Percentiles rank a stretch among this genome's conserved stretches.
Evolutionary conservation across 805 yeast species (phyloP).

Genomic region (Wickerhamiella occidentalis): DNA sequence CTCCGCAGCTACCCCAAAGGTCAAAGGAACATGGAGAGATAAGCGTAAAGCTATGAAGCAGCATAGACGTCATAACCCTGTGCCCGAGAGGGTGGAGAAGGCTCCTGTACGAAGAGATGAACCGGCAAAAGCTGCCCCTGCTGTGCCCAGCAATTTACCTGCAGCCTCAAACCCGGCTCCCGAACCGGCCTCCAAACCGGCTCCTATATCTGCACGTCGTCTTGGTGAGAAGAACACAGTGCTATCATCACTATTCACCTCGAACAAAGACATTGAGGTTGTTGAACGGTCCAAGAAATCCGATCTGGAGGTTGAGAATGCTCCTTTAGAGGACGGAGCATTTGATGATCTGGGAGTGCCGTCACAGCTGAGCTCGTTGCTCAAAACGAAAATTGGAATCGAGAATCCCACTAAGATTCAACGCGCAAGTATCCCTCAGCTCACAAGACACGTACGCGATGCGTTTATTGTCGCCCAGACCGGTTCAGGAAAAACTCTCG

Average conservation of each 20-base stretch:
- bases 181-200: not conserved
- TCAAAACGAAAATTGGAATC: constrained; percentile 41
- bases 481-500: constrained; percentile 93
- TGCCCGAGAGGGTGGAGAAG: not conserved
- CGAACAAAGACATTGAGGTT: constrained; percentile 41
- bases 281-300: constrained; percentile 17
- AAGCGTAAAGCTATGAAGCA: constrained; percentile 15
- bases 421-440: constrained; percentile 59
- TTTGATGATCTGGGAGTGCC: constrained; percentile 64
- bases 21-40: constrained; percentile 31
- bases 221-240: constrained; percentile 36
- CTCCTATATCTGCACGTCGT: not conserved
- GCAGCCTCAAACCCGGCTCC: not conserved
- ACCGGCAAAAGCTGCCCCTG: not conserved
- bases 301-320: constrained; percentile 57
- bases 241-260: constrained; percentile 76
- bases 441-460: constrained; percentile 41
- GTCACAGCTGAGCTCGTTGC: constrained; percentile 39
- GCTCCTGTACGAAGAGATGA: not conserved
- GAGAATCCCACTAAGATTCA: constrained; percentile 74
- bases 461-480: constrained; percentile 92
- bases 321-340: constrained; percentile 61
- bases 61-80: not conserved
- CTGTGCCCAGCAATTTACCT: no score
- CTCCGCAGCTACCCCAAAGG: constrained; percentile 8